Evolutionary conservation across 345 rosid genomes (phyloP), one percentile per base, ranked within the genome.

Genomic region (Lepidium aucheri): DNA sequence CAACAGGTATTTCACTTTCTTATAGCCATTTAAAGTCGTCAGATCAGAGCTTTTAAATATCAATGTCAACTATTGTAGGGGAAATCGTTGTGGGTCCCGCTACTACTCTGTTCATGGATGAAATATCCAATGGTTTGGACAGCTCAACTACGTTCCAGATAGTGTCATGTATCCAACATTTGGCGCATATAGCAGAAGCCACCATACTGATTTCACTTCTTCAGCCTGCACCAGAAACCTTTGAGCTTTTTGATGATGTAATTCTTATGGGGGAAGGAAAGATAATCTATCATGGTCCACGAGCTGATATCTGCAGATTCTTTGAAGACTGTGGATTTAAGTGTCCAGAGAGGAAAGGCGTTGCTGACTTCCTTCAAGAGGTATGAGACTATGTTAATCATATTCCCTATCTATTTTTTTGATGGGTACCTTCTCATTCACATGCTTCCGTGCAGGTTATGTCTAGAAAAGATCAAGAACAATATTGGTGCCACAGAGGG

Each of bases 211-310:
- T 83, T 69, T 83, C 88, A 9, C 88, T 85, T 53, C 91, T 85
- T 69, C 91, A 85, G 49, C 86, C 86, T 33, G 79, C 86, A 54
- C 84, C 86, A 0, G 91, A 83, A 50, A 85, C 82, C 0, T 85
- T 78, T 49, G 77, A 86, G 68, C 81, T 83, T 12, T 83, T 83
- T 3, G 85, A 86, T 41, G 85, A 86, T 71, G 60, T 83, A 26
- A 67, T 86, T 57, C 74, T 85, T 53, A 74, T 83, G 75, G 79
- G 84, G 4, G 85, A 83, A 55, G 86, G 88, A 22, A 77, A 80
- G 50, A 77, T 83, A 9, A 66, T 80, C 7, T 86, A 83, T 33
- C 83, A 81, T 28, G 88, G 79, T 18, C 88, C 86, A 13, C 32
- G 82, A 22, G 68, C 55, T 44, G 6, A 69, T 4, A 73, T 75